Base-by-base conservation (phyloP, 148 eudicot species). In the Simmondsia chinensis region DNA sequence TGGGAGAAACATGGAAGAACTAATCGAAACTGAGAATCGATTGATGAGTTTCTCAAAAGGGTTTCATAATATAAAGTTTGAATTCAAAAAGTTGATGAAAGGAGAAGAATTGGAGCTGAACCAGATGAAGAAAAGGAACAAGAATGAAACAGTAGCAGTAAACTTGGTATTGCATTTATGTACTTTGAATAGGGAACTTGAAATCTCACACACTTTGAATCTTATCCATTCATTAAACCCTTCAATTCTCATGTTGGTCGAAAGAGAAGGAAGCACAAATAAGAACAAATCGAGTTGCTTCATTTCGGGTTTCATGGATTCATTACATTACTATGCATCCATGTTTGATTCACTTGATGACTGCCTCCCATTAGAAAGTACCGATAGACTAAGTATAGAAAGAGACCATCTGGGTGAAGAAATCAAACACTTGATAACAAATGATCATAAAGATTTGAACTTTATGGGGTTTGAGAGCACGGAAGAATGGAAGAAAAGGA, bases 331-430 rank as follows among this genome's bases (percentile, higher is more conserved):
- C 31, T 75, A 74, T 47, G 81, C 85, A 13, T 89, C 95, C 53
- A 74, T 85, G 81, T 85, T 85, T 25, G 95, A 80, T 47, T 80
- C 89, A 4, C 39, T 85, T 26, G 89, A 85, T 13, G 82, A 80
- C 28, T 80, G 77, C 5, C 80, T 85, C 11, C 95, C 95, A 1
- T 33, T 59, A 9, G 89, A 73, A 15, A 80, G 80, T 35, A 11
- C 35, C 0, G 66, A 80, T 49, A 74, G 95, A 54, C 53, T 80
- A 14, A 68, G 66, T 26, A 85, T 85, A n/a, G 89, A 85, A 65
- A 85, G 52, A 55, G 51, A 80, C 33, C 80, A 72, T 64, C 74
- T 85, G 0, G 86, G 86, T 0, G 70, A 52, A 38, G 83, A 80
- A 56, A 80, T 85, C 34, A 85, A 75, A 23, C 46, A 59, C 24